Base-by-base conservation (phyloP, 2,329 filamentous ascomycete genomes). In the Samsoniella hepiali region DNA sequence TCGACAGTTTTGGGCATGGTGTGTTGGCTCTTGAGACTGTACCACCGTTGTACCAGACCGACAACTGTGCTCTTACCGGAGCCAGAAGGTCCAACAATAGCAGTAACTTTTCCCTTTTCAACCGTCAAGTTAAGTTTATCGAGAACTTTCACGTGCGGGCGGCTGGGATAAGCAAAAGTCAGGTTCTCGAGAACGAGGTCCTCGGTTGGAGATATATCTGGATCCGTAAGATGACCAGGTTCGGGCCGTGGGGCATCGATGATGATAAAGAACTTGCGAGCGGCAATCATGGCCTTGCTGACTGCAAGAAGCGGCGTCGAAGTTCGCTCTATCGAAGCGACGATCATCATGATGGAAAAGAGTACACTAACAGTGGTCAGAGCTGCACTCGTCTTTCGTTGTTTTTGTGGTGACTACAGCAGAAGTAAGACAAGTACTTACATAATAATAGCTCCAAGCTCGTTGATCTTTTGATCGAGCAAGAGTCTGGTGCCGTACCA, bases 1-100 rank as follows among this genome's bases (percentile, higher is more conserved):
- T 73, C 73, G 61, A 73, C 69, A 40, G 72, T 68, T 63, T 73
- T 74, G 27, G 74, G 79, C 34, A 86, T 79, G n/a, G 79, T 68
- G 61, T 81, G 75, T 64, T 86, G 81, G 5, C 82, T 77, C 42
- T 81, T 77, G 1, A 89, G 77, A 2, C 85, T 84, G 70, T 92
- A 92, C 88, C 88, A 92, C 38, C 88, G 79, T 70, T 92, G 86
- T 3, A 92, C 77, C 2, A 93, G 75, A 0, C 87, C 88, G 0
- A 91, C 84, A 32, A 38, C 11, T 38, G 34, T 38, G 34, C 34
- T 38, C 11, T 38, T 38, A 9, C 90, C 90, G 5, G 83, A 87
- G 0, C 90, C 90, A 2, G 87, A 90, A 0, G 88, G 84, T 0
- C 90, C 90, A 27, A 93, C 89, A 22, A 93, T 87, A 1, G 90